Evolutionary conservation across 1,284 basidiomycete species (phyloP), one percentile per base, ranked within the genome.

Genomic region (Tylopilus orsonianus): DNA sequence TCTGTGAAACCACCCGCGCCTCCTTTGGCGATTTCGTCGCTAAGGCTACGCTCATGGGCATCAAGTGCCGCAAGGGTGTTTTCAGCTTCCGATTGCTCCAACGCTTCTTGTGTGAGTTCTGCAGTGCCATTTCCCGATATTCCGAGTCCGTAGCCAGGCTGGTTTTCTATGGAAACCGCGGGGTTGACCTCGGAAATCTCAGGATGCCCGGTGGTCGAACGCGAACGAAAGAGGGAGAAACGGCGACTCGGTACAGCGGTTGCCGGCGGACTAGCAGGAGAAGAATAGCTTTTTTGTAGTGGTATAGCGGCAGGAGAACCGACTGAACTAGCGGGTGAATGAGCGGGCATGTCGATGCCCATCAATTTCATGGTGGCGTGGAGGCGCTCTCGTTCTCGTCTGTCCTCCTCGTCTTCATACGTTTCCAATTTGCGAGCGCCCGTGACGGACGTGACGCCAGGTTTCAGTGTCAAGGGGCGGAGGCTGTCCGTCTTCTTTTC

Each of bases 331-430:
- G 46, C 29, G 4, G 72, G 67, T 14, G 72, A 68, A 38, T 71
- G 53, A 16, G 55, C 59, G 27, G 71, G 64, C 37, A 85, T 81
- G 60, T 91, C 83, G 49, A 94, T 89, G 8, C 93, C 93, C 90
- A 94, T 92, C 26, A 95, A 73, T 67, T 93, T 93, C 85, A 95
- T 87, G 10, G 89, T 89, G 10, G 92, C 91, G 59, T 89, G 77
- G 50, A 94, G 72, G 13, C 90, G 80, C 66, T 93, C 90, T 49
- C 93, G 76, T 67, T 94, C 93, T 50, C 78, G 78, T 40, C 81
- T 77, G 60, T 96, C 93, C 50, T 95, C 90, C 43, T 95, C 93
- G 23, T 65, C 93, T 68, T 96, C 93, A 34, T 80, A 73, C 2
- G 78, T 93, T 58, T 85, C 87, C 37, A 90, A 66, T 66, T 89